Base-by-base conservation (phyloP, 768 basidiomycete species). In the Serendipita vermifera region DNA sequence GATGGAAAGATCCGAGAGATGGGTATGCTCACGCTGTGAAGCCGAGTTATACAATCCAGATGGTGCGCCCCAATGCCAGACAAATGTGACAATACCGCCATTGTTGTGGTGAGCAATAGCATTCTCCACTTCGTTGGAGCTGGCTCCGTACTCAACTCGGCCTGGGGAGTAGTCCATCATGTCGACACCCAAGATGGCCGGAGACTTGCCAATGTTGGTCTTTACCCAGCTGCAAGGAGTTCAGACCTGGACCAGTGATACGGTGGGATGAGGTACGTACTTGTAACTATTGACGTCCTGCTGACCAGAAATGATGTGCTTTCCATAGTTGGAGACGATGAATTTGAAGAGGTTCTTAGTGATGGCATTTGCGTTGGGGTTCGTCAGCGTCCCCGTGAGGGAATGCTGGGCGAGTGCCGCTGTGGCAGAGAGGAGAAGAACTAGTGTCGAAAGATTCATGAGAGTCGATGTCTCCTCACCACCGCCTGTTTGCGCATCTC, bases 1-100 rank as follows among this genome's bases (percentile, higher is more conserved):
- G 17, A 26, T 5, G 15, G 39, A n/a, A 17, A n/a, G n/a, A n/a
- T n/a, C n/a, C n/a, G n/a, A n/a, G 15, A 26, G 17, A 7, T 2
- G 39, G 15, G 17, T 41, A 20, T 26, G 26, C 39, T 5, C 26
- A 41, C 39, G 39, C 26, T 41, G 39, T 6, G 5, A 29, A 2
- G 55, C 22, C 17, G 13, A 3, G 53, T 58, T 39, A 17, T 39
- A 29, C 22, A 57, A 46, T n/a, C 24, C 58, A 7, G 38, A 9
- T 0, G 58, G 58, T 33, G 58, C 58, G 17, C 56, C 56, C 58
- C 58, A 57, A 46, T 59, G 58, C 58, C 58, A 59, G 3, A 31
- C 29, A 20, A 57, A 59, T 3, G 56, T 46, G 3, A 46, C 48
- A 29, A 59, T 59, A 32, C 56, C 55, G n/a, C 55, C 56, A 1